A percentile compares a stretch with the other conserved stretches of the same genome.
Evolutionary conservation across 2,329 filamentous ascomycete species (phyloP).

Genomic region (Phoma sp.): DNA sequence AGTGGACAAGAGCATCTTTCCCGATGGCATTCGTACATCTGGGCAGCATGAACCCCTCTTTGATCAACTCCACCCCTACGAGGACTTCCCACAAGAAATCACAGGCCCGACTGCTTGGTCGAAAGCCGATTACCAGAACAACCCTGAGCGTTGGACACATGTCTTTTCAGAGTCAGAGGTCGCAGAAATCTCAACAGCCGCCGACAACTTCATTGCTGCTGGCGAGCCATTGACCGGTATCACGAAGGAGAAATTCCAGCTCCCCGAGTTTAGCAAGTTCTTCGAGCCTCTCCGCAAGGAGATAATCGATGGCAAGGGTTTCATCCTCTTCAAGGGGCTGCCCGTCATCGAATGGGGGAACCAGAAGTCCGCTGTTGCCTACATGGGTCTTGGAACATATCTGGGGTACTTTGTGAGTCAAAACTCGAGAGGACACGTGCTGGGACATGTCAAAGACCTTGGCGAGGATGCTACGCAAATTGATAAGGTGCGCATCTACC

Average conservation of each 20-base stretch:
- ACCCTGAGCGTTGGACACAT: slow-evolving; percentile 75
- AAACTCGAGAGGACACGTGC: slow-evolving; percentile 82
- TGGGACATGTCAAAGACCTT: slow-evolving; percentile 88
- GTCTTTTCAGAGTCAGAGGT: slow-evolving; percentile 70
- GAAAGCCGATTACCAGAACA: slow-evolving; percentile 65
- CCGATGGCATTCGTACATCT: slow-evolving; percentile 70
- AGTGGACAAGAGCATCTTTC: slow-evolving; percentile 59
- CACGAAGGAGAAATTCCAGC: slow-evolving; percentile 66
- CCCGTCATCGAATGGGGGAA: slow-evolving; percentile 77
- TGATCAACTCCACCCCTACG: slow-evolving; percentile 68
- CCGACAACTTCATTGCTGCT: slow-evolving; percentile 71
- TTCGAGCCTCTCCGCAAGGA: slow-evolving; percentile 66
- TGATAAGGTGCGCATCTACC: slow-evolving; percentile 87
- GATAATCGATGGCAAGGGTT: slow-evolving; percentile 83
- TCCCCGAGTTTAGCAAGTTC: slow-evolving; percentile 62
- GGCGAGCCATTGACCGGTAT: slow-evolving; percentile 75
- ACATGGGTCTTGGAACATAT: slow-evolving; percentile 85
- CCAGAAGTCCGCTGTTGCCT: slow-evolving; percentile 72
- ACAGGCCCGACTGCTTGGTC: slow-evolving; percentile 76
- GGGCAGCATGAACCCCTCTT: slow-evolving; percentile 76
- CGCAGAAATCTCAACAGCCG: slow-evolving; percentile 67
- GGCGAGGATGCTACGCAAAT: slow-evolving; percentile 82
- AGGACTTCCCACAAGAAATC: slow-evolving; percentile 73
- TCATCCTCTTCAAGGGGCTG: slow-evolving; percentile 87
- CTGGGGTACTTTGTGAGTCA: slow-evolving; percentile 88